A percentile compares a stretch with the other conserved stretches of the same genome.
phyloP scores from a whole-genome alignment of 208 protist species.

The Crithidia sp. region DNA sequence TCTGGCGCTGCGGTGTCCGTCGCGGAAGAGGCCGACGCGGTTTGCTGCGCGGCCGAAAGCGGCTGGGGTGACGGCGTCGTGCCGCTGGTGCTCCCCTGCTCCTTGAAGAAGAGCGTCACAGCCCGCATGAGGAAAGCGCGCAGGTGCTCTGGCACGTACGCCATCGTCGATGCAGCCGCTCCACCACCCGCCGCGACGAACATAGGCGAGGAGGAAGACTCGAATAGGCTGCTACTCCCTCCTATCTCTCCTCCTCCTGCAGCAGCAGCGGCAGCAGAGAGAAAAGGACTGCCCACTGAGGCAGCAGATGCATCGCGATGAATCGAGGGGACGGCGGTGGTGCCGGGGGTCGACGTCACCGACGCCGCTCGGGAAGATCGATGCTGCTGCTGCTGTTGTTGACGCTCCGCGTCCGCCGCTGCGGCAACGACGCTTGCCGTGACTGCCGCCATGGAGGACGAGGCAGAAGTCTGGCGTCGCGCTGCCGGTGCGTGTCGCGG shows the following conservation, averaged over 20 bases:
- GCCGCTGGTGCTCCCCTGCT: background rate
- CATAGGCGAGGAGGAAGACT: background rate
- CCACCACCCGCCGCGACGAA: background rate
- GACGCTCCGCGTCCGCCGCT: conserved; percentile 12
- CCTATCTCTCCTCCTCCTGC: background rate
- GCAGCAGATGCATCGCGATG: background rate
- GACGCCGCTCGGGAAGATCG: background rate
- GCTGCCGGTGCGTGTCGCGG: background rate
- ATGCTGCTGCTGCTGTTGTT: conserved; percentile 19
- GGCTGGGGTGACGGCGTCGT: conserved; percentile 2
- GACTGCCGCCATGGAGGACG: conserved; percentile 31
- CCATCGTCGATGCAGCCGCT: background rate
- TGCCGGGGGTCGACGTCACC: conserved; percentile 9
- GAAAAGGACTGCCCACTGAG: conserved; percentile 1
- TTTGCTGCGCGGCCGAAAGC: too few relatives aligned
- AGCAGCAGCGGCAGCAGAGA: too few relatives aligned
- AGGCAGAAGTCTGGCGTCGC: background rate
- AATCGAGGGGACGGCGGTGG: background rate
- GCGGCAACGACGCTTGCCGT: conserved; percentile 22
- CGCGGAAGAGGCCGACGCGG: too few relatives aligned
- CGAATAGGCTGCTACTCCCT: background rate
- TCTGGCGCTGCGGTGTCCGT: background rate
- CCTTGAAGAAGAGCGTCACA: conserved; percentile 34
- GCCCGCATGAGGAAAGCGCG: conserved; percentile 31
- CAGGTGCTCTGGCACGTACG: conserved; percentile 24